These are phyloP conservation scores for Saccharomycopsis amapae DNA, from an alignment of 805 yeast genomes.

Conservation along the genomic window DNA sequence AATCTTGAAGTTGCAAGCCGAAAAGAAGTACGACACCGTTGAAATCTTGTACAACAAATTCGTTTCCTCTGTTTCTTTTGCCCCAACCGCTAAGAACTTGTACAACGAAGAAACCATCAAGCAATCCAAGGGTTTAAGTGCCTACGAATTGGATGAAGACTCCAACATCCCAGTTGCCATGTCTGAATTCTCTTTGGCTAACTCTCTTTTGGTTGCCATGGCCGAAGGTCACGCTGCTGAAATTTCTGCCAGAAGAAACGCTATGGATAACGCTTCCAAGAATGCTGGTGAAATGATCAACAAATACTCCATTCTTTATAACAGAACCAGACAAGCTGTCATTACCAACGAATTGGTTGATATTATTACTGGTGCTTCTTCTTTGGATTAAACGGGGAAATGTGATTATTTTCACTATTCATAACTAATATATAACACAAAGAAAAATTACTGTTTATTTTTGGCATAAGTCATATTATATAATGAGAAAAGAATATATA, in stretches of 20 bases:
- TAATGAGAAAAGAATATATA: no score
- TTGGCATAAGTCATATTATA: no score
- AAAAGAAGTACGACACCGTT: conserved; percentile 56
- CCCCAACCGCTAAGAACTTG: conserved; percentile 65
- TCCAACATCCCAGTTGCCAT: conserved; percentile 62
- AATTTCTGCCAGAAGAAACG: conserved; percentile 97
- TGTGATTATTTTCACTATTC: neutral
- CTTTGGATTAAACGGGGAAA: conserved; percentile 68
- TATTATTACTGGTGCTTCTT: conserved; percentile 99
- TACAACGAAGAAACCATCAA: conserved; percentile 67
- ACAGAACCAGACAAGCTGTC: conserved; percentile 99
- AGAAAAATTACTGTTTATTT: no score
- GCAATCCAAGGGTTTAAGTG: conserved; percentile 76
- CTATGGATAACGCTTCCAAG: conserved; percentile 99
- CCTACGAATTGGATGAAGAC: conserved; percentile 72
- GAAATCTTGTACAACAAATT: conserved; percentile 85
- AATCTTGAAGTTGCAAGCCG: conserved; percentile 56
- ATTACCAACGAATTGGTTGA: conserved; percentile 99
- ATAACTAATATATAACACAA: no score
- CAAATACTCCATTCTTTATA: conserved; percentile 92
- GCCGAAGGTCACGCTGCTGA: conserved; percentile 99
- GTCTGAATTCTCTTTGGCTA: conserved; percentile 84
- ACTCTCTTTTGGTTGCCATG: conserved; percentile 82
- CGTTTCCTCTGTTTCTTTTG: conserved; percentile 81
- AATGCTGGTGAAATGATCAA: conserved; percentile 98